Conservation (phyloP, 2,329 filamentous ascomycete genomes). For the Akanthomyces muscarius region DNA sequence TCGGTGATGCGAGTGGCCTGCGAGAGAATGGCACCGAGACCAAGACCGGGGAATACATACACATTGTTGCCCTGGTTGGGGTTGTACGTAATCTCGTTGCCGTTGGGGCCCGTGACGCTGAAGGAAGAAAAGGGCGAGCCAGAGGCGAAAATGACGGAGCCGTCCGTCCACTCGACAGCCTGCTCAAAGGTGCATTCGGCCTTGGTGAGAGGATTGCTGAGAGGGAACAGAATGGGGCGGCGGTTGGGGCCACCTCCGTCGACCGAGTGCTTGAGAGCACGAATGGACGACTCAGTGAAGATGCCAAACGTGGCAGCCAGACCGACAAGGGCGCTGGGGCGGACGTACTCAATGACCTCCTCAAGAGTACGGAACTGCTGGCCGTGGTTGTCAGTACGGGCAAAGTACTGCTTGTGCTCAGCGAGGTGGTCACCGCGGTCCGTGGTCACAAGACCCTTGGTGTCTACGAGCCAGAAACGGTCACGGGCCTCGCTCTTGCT, state of each 20-base stretch:
- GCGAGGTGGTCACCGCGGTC: slow-evolving; percentile 93
- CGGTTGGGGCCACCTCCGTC: slow-evolving; percentile 65
- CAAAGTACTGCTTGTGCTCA: slow-evolving; percentile 78
- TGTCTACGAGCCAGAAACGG: slow-evolving; percentile 98
- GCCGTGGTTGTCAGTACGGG: slow-evolving; percentile 60
- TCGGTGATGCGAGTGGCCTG: slow-evolving; percentile 86
- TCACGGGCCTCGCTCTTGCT: slow-evolving; percentile 80
- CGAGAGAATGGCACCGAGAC: slow-evolving; percentile 85
- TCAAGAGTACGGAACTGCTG: slow-evolving; percentile 75
- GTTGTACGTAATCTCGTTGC: slow-evolving; percentile 61
- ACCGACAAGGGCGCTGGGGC: slow-evolving; percentile 91
- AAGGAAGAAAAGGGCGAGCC: slow-evolving; percentile 85
- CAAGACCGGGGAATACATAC: slow-evolving; percentile 96
- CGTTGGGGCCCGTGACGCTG: slow-evolving; percentile 57
- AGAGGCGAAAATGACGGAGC: slow-evolving; percentile 87
- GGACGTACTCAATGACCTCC: slow-evolving; percentile 90
- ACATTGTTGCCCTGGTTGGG: slow-evolving; percentile 81
- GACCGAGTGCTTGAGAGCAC: slow-evolving; percentile 61
- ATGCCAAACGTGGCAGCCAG: slow-evolving; percentile 91
- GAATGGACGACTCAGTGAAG: slow-evolving; percentile 84
- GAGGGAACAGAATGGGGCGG: slow-evolving; percentile 87
- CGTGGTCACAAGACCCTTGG: slow-evolving; percentile 87
- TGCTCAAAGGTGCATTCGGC: slow-evolving; percentile 97
- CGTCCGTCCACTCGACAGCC: slow-evolving; percentile 85
- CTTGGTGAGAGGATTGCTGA: slow-evolving; percentile 94